Evolutionary conservation across 2,329 filamentous ascomycete species (phyloP), one percentile per base, ranked within the genome.

Genomic region (Orbilia brochopaga): DNA sequence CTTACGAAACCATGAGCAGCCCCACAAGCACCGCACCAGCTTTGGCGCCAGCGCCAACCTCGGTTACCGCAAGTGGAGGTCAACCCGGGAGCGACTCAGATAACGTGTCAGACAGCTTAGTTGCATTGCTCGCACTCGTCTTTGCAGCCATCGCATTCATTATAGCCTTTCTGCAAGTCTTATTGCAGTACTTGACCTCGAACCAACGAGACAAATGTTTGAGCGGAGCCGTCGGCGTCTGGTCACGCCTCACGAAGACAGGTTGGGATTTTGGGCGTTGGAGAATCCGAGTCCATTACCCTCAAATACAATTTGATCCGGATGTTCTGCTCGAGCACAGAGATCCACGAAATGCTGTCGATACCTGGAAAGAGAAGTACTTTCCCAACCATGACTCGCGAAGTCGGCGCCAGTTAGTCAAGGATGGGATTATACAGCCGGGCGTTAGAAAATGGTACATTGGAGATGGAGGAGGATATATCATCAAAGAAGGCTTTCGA

Each of bases 141-240:
- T 52, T 66, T 23, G 53, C 53, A 2, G 53, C 30, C 2, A 24
- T 50, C 15, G 62, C 62, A 23, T 57, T 66, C 27, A 2, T 53
- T 1, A 48, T 50, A 10, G 44, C 54, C 19, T 59, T 66, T 46
- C n/a, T 59, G 7, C 62, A 59, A 46, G 53, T 44, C 2, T 21
- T 59, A 8, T 23, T 66, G n/a, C 62, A 66, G 13, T 66, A 66
- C 30, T 46, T 66, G 17, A 66, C 62, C 2, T 66, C 62, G 8
- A 52, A 17, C 21, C 44, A 66, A 40, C 24, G 62, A 19, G 62
- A 66, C 21, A 66, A 59, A 37, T 58, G 53, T 23, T 30, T 58
- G 24, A 17, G 30, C 30, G 62, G 62, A 19, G 54, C 62, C 24
- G 58, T 66, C 44, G 62, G 62, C 6, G 44, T n/a, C 3, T 66